Evolutionary conservation across 1,284 basidiomycete genomes (phyloP), one percentile per base, ranked within the genome.

Genomic region (Cystobasidium pallidum): DNA sequence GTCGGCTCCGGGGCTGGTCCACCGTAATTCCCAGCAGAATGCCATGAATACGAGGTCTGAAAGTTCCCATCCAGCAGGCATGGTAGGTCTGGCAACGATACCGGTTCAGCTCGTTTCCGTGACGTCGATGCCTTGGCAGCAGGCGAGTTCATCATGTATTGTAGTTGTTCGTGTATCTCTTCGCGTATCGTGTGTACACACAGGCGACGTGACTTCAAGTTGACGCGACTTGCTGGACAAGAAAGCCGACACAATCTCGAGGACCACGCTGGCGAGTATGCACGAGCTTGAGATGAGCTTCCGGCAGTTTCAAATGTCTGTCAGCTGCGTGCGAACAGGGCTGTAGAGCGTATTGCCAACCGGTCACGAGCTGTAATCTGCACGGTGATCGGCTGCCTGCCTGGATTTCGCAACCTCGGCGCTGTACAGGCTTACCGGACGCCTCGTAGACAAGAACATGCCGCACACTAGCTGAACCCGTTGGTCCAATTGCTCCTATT

Each of bases 21-120:
- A 34, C 55, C 66, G 47, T 75, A 62, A 15, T 49, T 45, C 55
- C 59, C 32, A 8, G 87, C 84, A 0, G 91, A 92, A 80, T 94
- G 91, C 80, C 91, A 90, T 0, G 89, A 88, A 80, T 94, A 94
- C 0, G 91, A 91, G 7, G 59, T 63, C 47, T 59, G 34, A 51
- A 71, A 71, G 34, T 71, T 71, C 30, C 39, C 52, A 34, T 71
- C 68, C 15, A 11, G 32, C 49, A 71, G 30, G 34, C 68, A 71
- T 15, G 68, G 68, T 51, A 71, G 61, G 3, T 32, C 68, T 51
- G 67, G 47, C n/a, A 70, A 30, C 45, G 41, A 57, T 6, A 58
- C 67, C 17, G 21, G 21, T 43, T 49, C 62, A 30, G 21, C 47
- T 36, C 62, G 62, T 32, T 51, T 64, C 7, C 62, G 34, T 13